phyloP scores from a whole-genome alignment of 352 stramenopile genomes.

The Phytopythium boreale region DNA sequence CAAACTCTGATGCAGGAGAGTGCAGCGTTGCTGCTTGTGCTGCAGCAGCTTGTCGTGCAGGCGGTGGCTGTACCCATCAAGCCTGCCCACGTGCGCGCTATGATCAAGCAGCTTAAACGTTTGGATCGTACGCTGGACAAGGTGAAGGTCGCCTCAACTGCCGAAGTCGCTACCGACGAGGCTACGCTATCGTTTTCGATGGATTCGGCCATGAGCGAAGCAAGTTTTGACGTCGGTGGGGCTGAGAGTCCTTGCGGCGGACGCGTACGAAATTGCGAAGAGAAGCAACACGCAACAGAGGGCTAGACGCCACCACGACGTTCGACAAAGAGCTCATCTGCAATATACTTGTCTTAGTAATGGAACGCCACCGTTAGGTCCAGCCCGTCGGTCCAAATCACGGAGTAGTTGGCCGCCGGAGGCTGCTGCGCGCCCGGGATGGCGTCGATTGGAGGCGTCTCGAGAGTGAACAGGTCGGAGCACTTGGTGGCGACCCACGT shows the following conservation, averaged over 20 bases:
- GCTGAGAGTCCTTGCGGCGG: background rate
- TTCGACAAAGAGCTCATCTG: no score
- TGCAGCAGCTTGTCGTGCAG: slow-evolving; percentile 37
- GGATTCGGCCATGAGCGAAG: background rate
- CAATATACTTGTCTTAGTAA: background rate
- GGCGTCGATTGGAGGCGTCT: background rate
- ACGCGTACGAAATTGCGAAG: background rate
- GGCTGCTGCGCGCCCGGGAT: background rate
- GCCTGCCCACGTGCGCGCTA: slow-evolving; percentile 40
- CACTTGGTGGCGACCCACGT: background rate
- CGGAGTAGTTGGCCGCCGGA: background rate
- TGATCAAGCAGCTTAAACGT: slow-evolving; percentile 38
- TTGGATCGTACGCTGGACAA: slow-evolving; percentile 15
- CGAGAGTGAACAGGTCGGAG: background rate
- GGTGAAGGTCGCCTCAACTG: background rate
- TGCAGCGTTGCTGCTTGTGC: slow-evolving; percentile 42
- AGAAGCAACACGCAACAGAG: background rate
- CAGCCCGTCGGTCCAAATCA: background rate
- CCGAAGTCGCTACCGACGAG: background rate
- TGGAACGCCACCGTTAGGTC: background rate
- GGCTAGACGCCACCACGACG: no score
- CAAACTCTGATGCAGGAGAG: slow-evolving; percentile 45
- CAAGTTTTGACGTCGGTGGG: background rate
- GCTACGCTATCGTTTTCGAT: background rate
- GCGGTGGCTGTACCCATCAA: slow-evolving; percentile 32